Percentiles rank a stretch among this genome's conserved stretches.
Evolutionary conservation across 306 rosid species (phyloP).

Genomic region (Lagenaria siceraria): DNA sequence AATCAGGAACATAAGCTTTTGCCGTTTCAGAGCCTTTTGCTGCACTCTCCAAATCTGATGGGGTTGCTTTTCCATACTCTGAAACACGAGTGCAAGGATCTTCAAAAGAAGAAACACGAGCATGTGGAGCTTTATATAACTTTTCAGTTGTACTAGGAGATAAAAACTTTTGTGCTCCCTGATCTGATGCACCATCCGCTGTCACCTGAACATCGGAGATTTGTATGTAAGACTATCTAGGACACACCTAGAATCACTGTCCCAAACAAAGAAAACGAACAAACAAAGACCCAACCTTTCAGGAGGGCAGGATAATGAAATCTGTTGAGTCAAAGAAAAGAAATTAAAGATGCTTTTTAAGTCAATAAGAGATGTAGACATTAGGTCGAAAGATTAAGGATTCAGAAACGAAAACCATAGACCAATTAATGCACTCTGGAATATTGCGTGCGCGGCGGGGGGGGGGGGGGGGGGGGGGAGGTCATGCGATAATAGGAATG

Average conservation of each 20-base stretch:
- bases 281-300: background rate
- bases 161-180: slow-evolving; percentile 36
- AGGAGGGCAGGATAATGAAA: background rate
- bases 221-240: background rate
- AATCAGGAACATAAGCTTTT: slow-evolving; percentile 42
- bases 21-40: slow-evolving; percentile 32
- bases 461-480: too few species aligned
- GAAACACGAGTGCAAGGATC: slow-evolving; percentile 62
- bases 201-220: slow-evolving; percentile 26
- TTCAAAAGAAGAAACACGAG: slow-evolving; percentile 71
- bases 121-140: slow-evolving; percentile 52
- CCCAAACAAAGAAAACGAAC: background rate
- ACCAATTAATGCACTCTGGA: background rate
- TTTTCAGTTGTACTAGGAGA: slow-evolving; percentile 21
- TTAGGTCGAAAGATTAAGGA: background rate
- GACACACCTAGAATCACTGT: background rate
- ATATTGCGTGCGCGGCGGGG: too few species aligned
- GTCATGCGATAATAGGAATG: background rate
- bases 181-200: slow-evolving; percentile 16
- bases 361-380: background rate
- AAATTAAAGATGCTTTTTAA: background rate
- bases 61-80: slow-evolving; percentile 51
- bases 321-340: background rate
- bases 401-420: background rate
- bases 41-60: slow-evolving; percentile 29